These are phyloP conservation scores for Apiotrichum laibachii DNA, from an alignment of 1,284 basidiomycete species.

Conservation along the genomic window DNA sequence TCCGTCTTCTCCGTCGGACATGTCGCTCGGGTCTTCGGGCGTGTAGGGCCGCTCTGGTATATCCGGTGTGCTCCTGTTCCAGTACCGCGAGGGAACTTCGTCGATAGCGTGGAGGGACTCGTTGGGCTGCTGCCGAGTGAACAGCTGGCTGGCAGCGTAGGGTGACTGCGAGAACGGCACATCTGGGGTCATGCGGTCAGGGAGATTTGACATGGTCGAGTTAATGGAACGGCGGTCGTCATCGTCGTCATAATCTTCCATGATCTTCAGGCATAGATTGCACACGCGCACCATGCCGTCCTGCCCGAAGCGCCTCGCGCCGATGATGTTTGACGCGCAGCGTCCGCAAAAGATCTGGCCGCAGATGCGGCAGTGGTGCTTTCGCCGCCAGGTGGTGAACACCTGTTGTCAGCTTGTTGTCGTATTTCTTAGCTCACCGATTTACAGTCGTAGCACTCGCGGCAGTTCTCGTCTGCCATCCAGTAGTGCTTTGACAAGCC, in stretches of 20 bases:
- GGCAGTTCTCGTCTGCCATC: slow-evolving; percentile 96
- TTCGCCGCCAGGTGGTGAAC: slow-evolving; percentile 87
- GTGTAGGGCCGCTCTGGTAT: slow-evolving; percentile 33
- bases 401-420: slow-evolving; percentile 66
- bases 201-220: slow-evolving; percentile 39
- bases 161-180: slow-evolving; percentile 64
- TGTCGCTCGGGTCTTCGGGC: slow-evolving; percentile 31
- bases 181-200: slow-evolving; percentile 46
- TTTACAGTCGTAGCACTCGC: slow-evolving; percentile 90
- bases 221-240: slow-evolving; percentile 48
- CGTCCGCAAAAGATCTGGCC: slow-evolving; percentile 89
- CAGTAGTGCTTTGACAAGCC: slow-evolving; percentile 68
- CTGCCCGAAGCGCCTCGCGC: slow-evolving; percentile 87
- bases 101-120: slow-evolving; percentile 46
- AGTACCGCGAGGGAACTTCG: slow-evolving; percentile 34
- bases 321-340: slow-evolving; percentile 96
- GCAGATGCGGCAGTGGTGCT: slow-evolving; percentile 92
- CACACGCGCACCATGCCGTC: slow-evolving; percentile 90
- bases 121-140: slow-evolving; percentile 52
- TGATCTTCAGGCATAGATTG: slow-evolving; percentile 88
- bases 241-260: slow-evolving; percentile 72
- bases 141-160: slow-evolving; percentile 81
- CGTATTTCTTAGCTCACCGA: slow-evolving; percentile 30
- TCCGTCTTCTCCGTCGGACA: slow-evolving; percentile 49
- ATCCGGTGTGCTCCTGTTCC: slow-evolving; percentile 22